phyloP scores from a whole-genome alignment of 2,329 filamentous ascomycete species.

The Graphiopsis chlorocephala region DNA sequence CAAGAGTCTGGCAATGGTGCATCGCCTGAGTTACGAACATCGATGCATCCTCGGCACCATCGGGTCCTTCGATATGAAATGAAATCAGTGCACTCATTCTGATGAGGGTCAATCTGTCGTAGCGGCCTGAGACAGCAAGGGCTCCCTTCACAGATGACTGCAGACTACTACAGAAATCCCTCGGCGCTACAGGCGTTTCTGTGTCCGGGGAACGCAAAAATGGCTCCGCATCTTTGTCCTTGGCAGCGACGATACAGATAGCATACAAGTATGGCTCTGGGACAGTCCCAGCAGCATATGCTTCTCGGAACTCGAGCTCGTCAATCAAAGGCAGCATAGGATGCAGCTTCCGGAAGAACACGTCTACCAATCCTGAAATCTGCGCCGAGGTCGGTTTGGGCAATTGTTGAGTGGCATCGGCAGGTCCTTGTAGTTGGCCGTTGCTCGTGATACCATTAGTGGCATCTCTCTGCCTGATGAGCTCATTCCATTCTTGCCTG shows the following conservation, averaged over 20 bases:
- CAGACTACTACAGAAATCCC: constrained; percentile 46
- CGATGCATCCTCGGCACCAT: constrained; percentile 47
- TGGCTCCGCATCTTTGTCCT: constrained; percentile 43
- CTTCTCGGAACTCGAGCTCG: constrained; percentile 40
- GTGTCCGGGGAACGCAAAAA: constrained; percentile 32
- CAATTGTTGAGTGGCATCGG: constrained; percentile 17
- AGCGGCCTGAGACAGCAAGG: constrained; percentile 41
- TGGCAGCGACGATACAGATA: constrained; percentile 49
- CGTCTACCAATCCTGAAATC: constrained; percentile 36
- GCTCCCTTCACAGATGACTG: constrained; percentile 43
- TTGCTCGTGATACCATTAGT: constrained; percentile 22
- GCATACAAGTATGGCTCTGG: constrained; percentile 44
- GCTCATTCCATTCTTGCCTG: constrained; percentile 30
- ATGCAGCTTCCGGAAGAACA: constrained; percentile 47
- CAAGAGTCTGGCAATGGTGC: constrained; percentile 50
- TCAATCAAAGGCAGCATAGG: constrained; percentile 48
- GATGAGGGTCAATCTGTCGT: constrained; percentile 47
- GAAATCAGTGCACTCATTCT: constrained; percentile 47
- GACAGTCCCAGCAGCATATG: constrained; percentile 36
- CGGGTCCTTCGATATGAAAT: constrained; percentile 47
- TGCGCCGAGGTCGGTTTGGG: constrained; percentile 11
- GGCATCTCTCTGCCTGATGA: constrained; percentile 27
- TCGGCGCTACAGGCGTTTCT: constrained; percentile 38
- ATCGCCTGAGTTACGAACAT: constrained; percentile 49
- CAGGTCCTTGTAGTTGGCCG: constrained; percentile 29